These are phyloP conservation scores for Baorangia bicolor DNA, from an alignment of 768 basidiomycete species.

Conservation along the genomic window DNA sequence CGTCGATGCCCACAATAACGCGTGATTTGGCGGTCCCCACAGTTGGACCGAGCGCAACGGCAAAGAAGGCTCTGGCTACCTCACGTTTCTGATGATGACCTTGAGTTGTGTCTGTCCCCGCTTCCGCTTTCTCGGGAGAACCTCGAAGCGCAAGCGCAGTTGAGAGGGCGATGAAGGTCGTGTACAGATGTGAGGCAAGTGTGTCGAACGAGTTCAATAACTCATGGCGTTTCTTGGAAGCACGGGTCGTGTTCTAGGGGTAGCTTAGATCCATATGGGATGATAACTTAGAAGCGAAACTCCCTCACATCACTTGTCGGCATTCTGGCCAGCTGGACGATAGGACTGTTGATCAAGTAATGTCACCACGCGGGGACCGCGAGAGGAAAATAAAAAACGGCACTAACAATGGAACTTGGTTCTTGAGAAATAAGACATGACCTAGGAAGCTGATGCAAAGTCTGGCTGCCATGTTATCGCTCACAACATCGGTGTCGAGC, in stretches of 20 bases:
- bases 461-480: constrained; percentile 59
- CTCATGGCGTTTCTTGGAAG: constrained; percentile 59
- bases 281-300: not conserved
- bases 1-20: constrained; percentile 63
- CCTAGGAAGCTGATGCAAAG: constrained; percentile 63
- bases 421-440: constrained; percentile 75
- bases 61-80: constrained; percentile 47
- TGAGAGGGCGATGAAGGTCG: constrained; percentile 72
- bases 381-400: not conserved
- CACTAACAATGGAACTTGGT: constrained; percentile 75
- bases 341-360: constrained; percentile 49
- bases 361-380: not conserved
- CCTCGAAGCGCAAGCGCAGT: constrained; percentile 53
- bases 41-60: constrained; percentile 66
- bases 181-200: constrained; percentile 68
- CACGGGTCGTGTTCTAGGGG: constrained; percentile 43
- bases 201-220: constrained; percentile 67
- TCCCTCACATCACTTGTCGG: constrained; percentile 44
- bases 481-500: constrained; percentile 53
- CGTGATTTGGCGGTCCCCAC: constrained; percentile 58
- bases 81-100: constrained; percentile 3
- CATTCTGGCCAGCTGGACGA: constrained; percentile 61
- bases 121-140: constrained; percentile 1
- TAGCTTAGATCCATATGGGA: not conserved
- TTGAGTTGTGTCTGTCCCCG: not conserved